Percentiles rank a stretch among this genome's conserved stretches.
Evolutionary conservation across 2,329 filamentous ascomycete genomes (phyloP).

Genomic region (Cordyceps farinosa): DNA sequence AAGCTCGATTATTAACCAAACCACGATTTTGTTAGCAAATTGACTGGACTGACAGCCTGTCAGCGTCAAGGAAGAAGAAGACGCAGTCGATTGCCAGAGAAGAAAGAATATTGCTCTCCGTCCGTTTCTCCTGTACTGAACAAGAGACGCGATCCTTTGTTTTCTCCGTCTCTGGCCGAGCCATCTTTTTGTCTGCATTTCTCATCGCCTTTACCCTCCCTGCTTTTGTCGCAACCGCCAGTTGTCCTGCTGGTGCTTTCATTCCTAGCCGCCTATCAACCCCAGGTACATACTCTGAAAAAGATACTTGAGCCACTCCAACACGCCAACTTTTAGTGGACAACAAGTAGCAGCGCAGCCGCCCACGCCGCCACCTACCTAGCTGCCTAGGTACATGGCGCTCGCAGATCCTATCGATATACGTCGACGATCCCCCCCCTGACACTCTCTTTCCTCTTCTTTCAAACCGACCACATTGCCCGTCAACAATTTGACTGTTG

Average conservation of each 20-base stretch:
- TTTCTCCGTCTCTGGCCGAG: neutral
- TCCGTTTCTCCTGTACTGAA: neutral
- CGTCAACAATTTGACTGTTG: neutral
- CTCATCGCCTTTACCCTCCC: neutral
- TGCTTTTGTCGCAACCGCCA: neutral
- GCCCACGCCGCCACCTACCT: neutral
- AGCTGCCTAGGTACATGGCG: conserved; percentile 2
- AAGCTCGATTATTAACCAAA: neutral
- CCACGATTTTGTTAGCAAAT: neutral
- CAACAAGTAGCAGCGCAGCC: neutral
- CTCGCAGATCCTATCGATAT: conserved; percentile 14
- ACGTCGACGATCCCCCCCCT: conserved; percentile 15
- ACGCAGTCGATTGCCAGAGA: neutral
- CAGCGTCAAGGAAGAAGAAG: neutral
- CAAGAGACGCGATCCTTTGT: neutral
- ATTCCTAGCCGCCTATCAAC: neutral
- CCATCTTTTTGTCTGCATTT: neutral
- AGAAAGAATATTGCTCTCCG: neutral
- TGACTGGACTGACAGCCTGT: neutral
- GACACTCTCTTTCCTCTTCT: conserved; percentile 11
- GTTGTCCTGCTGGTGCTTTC: neutral
- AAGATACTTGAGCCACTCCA: neutral
- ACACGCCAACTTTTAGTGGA: neutral
- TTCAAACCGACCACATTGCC: neutral
- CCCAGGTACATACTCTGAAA: neutral